These are phyloP conservation scores for Zoysia matrella DNA, from an alignment of 202 grass and related monocot genomes.

Conservation along the genomic window DNA sequence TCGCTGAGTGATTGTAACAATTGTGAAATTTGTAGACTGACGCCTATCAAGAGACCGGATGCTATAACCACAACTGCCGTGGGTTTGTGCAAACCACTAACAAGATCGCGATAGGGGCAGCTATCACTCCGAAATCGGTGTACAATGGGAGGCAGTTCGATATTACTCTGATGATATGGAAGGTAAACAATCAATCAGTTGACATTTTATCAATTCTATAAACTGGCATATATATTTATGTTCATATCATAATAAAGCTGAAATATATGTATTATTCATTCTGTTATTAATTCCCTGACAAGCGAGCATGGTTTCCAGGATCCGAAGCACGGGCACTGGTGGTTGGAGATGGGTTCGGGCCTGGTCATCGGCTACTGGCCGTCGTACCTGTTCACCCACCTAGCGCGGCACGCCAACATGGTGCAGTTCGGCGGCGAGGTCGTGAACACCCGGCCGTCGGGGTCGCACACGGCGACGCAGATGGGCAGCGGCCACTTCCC, in stretches of 20 bases:
- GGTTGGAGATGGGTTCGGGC: slow-evolving; percentile 65
- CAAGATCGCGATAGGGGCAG: slow-evolving; percentile 80
- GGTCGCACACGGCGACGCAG: slow-evolving; percentile 52
- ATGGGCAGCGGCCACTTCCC: too few relatives aligned
- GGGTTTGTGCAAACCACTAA: slow-evolving; percentile 10
- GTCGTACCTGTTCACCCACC: slow-evolving; percentile 76
- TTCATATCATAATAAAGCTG: not conserved
- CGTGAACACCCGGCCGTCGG: slow-evolving; percentile 55
- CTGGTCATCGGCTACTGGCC: slow-evolving; percentile 84
- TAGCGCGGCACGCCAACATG: slow-evolving; percentile 80
- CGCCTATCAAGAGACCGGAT: slow-evolving; percentile 84
- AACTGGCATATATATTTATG: not conserved
- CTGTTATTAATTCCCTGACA: not conserved
- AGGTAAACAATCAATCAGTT: slow-evolving; percentile 41
- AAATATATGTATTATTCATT: too few relatives aligned
- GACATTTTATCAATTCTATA: not conserved
- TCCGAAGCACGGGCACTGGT: slow-evolving; percentile 85
- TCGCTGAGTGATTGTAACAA: not conserved
- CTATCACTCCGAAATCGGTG: slow-evolving; percentile 69
- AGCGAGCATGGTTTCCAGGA: slow-evolving; percentile 43
- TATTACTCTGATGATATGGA: slow-evolving; percentile 82
- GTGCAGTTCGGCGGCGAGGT: slow-evolving; percentile 94
- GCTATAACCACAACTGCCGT: not conserved
- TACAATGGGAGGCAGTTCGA: slow-evolving; percentile 78
- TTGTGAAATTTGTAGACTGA: slow-evolving; percentile 58